Percentiles rank a stretch among this genome's conserved stretches.
phyloP scores from a whole-genome alignment of 2,329 filamentous ascomycete genomes.

The Rhynchosporium agropyri region DNA sequence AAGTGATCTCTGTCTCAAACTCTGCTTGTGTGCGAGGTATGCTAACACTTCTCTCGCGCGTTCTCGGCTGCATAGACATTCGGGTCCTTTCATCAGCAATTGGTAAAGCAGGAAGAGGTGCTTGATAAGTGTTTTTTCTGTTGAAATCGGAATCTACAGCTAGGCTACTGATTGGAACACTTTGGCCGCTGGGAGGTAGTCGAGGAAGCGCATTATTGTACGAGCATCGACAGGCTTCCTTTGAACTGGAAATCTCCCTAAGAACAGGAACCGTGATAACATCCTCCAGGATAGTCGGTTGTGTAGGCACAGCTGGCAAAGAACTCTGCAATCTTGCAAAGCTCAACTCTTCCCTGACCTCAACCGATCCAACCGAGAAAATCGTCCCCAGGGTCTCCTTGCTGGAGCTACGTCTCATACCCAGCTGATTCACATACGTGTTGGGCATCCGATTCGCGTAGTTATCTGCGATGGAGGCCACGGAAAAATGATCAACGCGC shows the following conservation, averaged over 20 bases:
- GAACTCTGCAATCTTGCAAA: slow-evolving; percentile 32
- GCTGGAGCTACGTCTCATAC: slow-evolving; percentile 26
- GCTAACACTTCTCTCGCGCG: slow-evolving; percentile 3
- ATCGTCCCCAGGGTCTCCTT: slow-evolving; percentile 41
- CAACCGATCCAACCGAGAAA: slow-evolving; percentile 37
- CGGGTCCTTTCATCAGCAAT: slow-evolving; percentile 7
- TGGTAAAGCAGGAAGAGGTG: slow-evolving; percentile 12
- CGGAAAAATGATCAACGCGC: slow-evolving; percentile 33
- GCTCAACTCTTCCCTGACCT: slow-evolving; percentile 35
- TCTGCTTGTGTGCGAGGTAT: slow-evolving; percentile 24
- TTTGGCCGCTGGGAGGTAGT: neutral
- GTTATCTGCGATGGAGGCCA: slow-evolving; percentile 33
- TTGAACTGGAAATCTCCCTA: neutral
- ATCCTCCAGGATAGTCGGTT: slow-evolving; percentile 28
- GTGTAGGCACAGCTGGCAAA: slow-evolving; percentile 32
- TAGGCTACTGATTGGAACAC: neutral
- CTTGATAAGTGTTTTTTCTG: slow-evolving; percentile 28
- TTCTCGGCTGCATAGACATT: slow-evolving; percentile 1
- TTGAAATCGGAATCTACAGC: slow-evolving; percentile 22
- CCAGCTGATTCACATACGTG: slow-evolving; percentile 22
- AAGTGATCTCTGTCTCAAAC: slow-evolving; percentile 36
- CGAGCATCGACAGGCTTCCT: neutral
- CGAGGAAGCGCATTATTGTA: neutral
- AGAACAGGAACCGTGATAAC: slow-evolving; percentile 7
- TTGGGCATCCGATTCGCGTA: slow-evolving; percentile 27